Evolutionary conservation across 139 green algal genomes (phyloP), one percentile per base, ranked within the genome.

Genomic region (Pycnococcus provasolii): DNA sequence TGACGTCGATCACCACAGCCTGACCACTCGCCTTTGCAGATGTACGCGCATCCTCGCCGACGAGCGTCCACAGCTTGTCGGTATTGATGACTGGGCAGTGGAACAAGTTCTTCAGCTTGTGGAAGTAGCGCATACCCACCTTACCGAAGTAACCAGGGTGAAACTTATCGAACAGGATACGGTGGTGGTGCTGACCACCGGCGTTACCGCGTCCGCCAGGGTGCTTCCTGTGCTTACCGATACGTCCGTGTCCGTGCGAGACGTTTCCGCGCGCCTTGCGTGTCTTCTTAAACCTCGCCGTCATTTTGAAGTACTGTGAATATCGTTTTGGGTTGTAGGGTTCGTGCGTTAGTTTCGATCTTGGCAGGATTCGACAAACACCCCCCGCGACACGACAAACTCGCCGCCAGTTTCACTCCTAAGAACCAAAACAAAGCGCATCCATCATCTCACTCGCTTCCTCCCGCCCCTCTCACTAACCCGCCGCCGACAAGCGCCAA

Each of bases 151-250:
- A 83, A 71, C 77, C 77, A 5, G 77, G 77, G 76, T 83, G 77
- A 66, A 80, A 83, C 86, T 98, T 98, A 83, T 99, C 94, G 54
- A 96, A 88, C 79, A 96, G 77, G 73, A 98, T 99, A 39, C 94
- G 82, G 80, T 98, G 91, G 83, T 99, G 94, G 74, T 99, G 94
- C 89, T 96, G 88, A 45, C 94, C 94, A 90, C 94, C 94, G 70
- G 94, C 94, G 79, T 98, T 99, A 90, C 94, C 94, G 68, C 91
- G 90, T 74, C 94, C 94, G 65, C 82, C 76, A 55, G 93, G 93
- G 75, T 99, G 94, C 86, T 99, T 99, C 48, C 94, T 81, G 64
- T 99, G 93, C 91, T 99, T 99, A 71, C 94, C 94, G 73, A 99
- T 87, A 71, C 94, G 92, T 61, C 94, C 94, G 76, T 99, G 93